These are phyloP conservation scores for Pyronema domesticum DNA, from an alignment of 495 filamentous ascomycete genomes.

Conservation along the genomic window DNA sequence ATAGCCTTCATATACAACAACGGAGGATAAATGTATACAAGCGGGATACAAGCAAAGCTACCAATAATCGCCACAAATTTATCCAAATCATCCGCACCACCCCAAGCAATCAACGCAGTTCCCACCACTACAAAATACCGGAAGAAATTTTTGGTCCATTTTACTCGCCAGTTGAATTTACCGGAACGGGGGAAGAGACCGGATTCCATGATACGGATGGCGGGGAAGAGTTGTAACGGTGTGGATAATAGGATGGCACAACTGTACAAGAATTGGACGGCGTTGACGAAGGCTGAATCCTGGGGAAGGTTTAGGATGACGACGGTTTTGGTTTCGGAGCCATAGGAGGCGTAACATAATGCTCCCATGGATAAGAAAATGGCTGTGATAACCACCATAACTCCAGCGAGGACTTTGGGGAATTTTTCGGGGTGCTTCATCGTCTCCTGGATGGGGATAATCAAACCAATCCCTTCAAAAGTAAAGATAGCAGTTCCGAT, in stretches of 20 bases:
- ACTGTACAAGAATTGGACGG: conserved; percentile 86
- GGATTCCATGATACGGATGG: conserved; percentile 55
- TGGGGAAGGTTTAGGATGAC: conserved; percentile 91
- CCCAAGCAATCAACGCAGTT: conserved; percentile 77
- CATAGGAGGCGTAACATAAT: conserved; percentile 88
- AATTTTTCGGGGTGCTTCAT: conserved; percentile 84
- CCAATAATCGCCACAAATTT: conserved; percentile 93
- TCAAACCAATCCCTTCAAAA: conserved; percentile 93
- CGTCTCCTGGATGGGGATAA: conserved; percentile 94
- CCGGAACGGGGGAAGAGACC: conserved; percentile 65
- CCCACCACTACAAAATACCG: conserved; percentile 77
- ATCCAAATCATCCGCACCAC: conserved; percentile 79
- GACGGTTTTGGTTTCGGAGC: conserved; percentile 84
- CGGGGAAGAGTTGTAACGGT: conserved; percentile 89
- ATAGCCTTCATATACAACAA: conserved; percentile 72
- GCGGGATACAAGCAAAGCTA: conserved; percentile 90
- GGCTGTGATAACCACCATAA: conserved; percentile 86
- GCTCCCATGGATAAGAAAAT: conserved; percentile 85
- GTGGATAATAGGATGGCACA: conserved; percentile 86
- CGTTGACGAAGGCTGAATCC: conserved; percentile 89
- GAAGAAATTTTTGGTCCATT: conserved; percentile 97
- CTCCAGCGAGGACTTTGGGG: conserved; percentile 60
- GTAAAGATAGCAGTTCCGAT: conserved; percentile 98
- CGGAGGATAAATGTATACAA: conserved; percentile 95
- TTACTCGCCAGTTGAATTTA: conserved; percentile 89